These are phyloP conservation scores for Penicillium sumatraense DNA, from an alignment of 2,329 filamentous ascomycete species.

Conservation along the genomic window DNA sequence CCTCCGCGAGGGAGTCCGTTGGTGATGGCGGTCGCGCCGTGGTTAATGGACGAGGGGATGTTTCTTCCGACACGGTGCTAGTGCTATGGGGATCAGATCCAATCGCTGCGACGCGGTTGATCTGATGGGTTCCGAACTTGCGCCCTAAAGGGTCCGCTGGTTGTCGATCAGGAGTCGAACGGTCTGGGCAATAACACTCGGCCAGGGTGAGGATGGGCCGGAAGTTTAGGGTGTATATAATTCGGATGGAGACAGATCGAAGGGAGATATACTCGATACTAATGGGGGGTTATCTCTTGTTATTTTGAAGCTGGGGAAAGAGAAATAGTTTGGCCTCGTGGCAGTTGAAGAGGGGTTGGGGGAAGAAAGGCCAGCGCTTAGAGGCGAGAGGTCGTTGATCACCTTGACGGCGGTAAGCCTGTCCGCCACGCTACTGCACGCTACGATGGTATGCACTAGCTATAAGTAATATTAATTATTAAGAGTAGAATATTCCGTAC, in stretches of 20 bases:
- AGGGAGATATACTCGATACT: too few relatives aligned
- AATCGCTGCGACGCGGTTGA: constrained; percentile 21
- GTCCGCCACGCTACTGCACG: constrained; percentile 14
- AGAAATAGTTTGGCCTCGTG: neutral
- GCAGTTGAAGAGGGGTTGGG: constrained; percentile 7
- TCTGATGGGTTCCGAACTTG: constrained; percentile 21
- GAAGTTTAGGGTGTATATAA: neutral
- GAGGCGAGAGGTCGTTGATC: constrained; percentile 17
- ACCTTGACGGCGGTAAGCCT: constrained; percentile 25
- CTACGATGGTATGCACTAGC: too few relatives aligned
- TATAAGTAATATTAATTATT: too few relatives aligned
- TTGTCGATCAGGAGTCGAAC: constrained; percentile 22
- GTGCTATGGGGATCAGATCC: constrained; percentile 19
- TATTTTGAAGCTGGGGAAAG: too few relatives aligned
- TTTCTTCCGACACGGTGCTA: constrained; percentile 40
- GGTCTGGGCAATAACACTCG: constrained; percentile 4
- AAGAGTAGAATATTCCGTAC: neutral
- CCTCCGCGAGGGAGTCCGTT: constrained; percentile 46
- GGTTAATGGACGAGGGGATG: constrained; percentile 39
- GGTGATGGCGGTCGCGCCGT: constrained; percentile 49
- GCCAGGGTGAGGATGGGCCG: neutral
- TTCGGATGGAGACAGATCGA: neutral
- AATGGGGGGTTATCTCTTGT: too few relatives aligned
- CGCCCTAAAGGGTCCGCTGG: constrained; percentile 15
- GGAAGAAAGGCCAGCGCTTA: constrained; percentile 19